These are phyloP conservation scores for Rubroshorea leprosula DNA, from an alignment of 345 rosid genomes.

Conservation along the genomic window DNA sequence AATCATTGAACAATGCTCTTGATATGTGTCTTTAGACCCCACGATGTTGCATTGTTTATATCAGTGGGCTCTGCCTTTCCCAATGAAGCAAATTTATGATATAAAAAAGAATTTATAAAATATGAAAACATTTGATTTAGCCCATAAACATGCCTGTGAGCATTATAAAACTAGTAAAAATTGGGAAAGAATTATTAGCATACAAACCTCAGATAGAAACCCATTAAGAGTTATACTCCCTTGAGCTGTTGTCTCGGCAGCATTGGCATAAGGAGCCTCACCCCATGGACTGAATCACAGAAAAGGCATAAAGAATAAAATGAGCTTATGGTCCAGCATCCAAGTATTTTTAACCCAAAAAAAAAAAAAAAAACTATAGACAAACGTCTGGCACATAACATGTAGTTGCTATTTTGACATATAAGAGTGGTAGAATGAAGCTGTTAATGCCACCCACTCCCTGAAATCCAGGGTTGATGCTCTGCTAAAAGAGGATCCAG, in stretches of 20 bases:
- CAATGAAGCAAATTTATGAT: constrained; percentile 4
- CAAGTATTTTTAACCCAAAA: background rate
- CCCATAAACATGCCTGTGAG: constrained; percentile 1
- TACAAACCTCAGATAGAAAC: constrained; percentile 63
- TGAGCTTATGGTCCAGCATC: background rate
- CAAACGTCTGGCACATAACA: background rate
- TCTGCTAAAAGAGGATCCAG: background rate
- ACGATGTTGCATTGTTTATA: background rate
- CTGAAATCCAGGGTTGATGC: background rate
- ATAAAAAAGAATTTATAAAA: background rate
- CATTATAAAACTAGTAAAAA: background rate
- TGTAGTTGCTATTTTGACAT: too few species aligned
- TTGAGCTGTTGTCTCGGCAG: constrained; percentile 54
- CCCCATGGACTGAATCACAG: constrained; percentile 64
- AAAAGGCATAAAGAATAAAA: constrained; percentile 7
- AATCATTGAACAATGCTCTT: background rate
- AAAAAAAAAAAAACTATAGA: background rate
- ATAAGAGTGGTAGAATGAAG: too few species aligned
- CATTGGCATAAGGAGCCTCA: constrained; percentile 56
- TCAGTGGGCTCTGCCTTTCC: background rate
- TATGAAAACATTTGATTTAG: background rate
- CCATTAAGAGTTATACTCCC: constrained; percentile 63
- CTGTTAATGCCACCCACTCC: too few species aligned
- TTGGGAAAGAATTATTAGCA: constrained; percentile 1
- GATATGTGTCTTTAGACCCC: background rate